These are phyloP conservation scores for Royoungia palumana DNA, from an alignment of 768 basidiomycete genomes.

Conservation along the genomic window DNA sequence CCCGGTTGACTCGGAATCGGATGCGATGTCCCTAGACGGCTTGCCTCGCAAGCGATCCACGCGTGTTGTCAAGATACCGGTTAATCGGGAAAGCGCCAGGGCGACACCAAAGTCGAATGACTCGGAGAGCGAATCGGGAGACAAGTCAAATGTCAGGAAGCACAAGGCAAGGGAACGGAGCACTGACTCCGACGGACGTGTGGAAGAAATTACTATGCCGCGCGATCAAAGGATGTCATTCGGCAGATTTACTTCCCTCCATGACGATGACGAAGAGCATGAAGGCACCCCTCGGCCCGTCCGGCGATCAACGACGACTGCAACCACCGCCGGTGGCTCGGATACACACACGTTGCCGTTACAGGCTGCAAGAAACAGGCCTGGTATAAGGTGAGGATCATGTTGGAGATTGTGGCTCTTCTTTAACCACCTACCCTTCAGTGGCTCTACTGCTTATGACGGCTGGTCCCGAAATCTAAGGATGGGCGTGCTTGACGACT, in stretches of 20 bases:
- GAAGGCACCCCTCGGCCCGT: slow-evolving; percentile 27
- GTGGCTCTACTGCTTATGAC: neutral
- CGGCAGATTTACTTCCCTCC: neutral
- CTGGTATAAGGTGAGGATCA: slow-evolving; percentile 13
- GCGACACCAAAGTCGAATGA: neutral
- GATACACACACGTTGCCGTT: slow-evolving; percentile 12
- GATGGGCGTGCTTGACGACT: neutral
- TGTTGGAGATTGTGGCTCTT: neutral
- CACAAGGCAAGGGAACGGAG: neutral
- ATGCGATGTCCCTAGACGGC: slow-evolving; percentile 31
- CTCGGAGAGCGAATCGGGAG: slow-evolving; percentile 4
- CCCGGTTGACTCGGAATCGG: slow-evolving; percentile 19
- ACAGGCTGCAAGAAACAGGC: slow-evolving; percentile 14
- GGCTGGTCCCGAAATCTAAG: slow-evolving; percentile 14
- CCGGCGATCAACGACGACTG: neutral
- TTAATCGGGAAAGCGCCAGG: neutral
- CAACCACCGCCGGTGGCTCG: neutral
- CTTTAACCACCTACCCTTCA: neutral
- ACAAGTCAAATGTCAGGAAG: neutral
- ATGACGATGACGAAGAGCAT: slow-evolving; percentile 5
- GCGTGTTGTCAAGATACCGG: neutral
- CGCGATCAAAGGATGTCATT: slow-evolving; percentile 2
- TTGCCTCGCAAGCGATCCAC: slow-evolving; percentile 7
- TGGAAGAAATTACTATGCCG: neutral
- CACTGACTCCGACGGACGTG: neutral